These are phyloP conservation scores for Alternaria viburni DNA, from an alignment of 2,329 filamentous ascomycete species.

Conservation along the genomic window DNA sequence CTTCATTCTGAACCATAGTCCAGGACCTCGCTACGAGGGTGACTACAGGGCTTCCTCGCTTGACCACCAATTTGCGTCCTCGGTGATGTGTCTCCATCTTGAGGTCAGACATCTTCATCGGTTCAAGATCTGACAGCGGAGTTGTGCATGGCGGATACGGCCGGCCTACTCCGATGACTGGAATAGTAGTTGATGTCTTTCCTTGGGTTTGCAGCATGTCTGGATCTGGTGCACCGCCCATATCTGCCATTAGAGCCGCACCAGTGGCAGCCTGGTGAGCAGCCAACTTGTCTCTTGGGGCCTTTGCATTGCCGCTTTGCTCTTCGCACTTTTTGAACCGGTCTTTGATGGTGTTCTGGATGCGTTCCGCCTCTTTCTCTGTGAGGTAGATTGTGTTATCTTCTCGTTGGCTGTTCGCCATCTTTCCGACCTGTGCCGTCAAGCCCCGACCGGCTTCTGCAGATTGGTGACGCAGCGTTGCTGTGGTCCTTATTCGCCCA, in stretches of 20 bases:
- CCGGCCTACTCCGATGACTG: constrained; percentile 29
- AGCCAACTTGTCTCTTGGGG: constrained; percentile 27
- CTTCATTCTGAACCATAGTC: constrained; percentile 42
- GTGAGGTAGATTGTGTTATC: constrained; percentile 36
- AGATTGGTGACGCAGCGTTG: background rate
- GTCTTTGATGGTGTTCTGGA: constrained; percentile 29
- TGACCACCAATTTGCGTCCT: constrained; percentile 45
- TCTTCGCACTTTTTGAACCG: constrained; percentile 25
- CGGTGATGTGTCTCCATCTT: constrained; percentile 51
- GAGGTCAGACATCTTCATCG: constrained; percentile 45
- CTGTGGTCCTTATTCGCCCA: background rate
- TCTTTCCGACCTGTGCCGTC: background rate
- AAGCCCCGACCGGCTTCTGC: background rate
- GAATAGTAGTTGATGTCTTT: constrained; percentile 24
- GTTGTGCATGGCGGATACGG: constrained; percentile 32
- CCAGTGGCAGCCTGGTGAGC: constrained; percentile 37
- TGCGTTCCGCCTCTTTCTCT: constrained; percentile 35
- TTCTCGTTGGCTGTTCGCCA: constrained; percentile 14
- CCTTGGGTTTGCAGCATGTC: constrained; percentile 25
- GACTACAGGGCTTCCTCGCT: constrained; percentile 38
- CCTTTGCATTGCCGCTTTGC: constrained; percentile 19
- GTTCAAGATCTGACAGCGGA: constrained; percentile 20
- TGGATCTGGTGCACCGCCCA: constrained; percentile 34
- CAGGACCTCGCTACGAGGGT: constrained; percentile 40
- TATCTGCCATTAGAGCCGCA: constrained; percentile 40